Percentiles rank a stretch among this genome's conserved stretches.
These are phyloP conservation scores for Lenzites betulinus DNA, from an alignment of 768 basidiomycete genomes.

Conservation along the genomic window DNA sequence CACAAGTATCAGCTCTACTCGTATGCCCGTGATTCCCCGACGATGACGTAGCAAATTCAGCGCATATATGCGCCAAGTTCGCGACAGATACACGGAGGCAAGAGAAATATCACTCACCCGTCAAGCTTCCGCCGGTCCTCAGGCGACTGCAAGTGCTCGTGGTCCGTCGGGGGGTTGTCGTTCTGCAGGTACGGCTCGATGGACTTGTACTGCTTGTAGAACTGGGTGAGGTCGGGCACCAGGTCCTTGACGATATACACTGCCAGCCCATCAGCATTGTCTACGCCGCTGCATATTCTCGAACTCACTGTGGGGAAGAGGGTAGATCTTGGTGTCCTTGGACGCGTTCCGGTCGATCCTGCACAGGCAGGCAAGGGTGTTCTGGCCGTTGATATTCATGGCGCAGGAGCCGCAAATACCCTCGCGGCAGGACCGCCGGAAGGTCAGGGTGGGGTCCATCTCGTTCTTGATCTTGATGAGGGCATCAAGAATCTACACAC, in stretches of 20 bases:
- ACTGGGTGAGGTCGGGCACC: conserved; percentile 86
- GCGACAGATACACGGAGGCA: background rate
- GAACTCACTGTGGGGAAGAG: conserved; percentile 90
- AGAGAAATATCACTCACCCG: conserved; percentile 34
- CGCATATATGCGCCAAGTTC: conserved; percentile 28
- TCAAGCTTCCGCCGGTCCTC: conserved; percentile 95
- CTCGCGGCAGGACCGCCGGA: conserved; percentile 90
- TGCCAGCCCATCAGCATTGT: conserved; percentile 32
- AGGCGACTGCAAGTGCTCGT: conserved; percentile 86
- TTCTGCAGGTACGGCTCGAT: conserved; percentile 97
- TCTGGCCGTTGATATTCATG: conserved; percentile 98
- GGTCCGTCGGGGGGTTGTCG: conserved; percentile 81
- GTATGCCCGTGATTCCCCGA: background rate
- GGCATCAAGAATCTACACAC: conserved; percentile 75
- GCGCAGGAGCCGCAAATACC: conserved; percentile 98
- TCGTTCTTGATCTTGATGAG: conserved; percentile 99
- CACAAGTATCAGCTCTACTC: background rate
- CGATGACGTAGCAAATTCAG: conserved; percentile 9
- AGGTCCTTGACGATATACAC: conserved; percentile 99
- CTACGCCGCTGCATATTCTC: background rate
- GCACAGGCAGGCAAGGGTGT: conserved; percentile 97
- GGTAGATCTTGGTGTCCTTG: conserved; percentile 91
- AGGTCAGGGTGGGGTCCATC: conserved; percentile 93
- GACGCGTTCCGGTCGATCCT: conserved; percentile 77
- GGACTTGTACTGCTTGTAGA: conserved; percentile 99